Base-by-base conservation (phyloP, 2,329 filamentous ascomycete genomes). In the Cordyceps militaris region DNA sequence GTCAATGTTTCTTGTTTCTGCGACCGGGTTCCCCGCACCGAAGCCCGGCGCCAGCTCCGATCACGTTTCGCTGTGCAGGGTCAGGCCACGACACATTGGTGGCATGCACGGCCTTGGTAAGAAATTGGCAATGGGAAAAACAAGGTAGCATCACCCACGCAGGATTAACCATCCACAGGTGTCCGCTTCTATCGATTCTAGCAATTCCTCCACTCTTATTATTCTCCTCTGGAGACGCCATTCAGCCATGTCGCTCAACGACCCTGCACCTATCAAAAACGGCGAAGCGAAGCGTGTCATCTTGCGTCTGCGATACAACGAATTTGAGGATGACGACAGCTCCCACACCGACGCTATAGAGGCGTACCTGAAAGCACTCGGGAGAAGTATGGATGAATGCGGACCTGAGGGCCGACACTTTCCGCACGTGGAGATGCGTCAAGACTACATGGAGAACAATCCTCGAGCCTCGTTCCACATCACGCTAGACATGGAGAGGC, bases 161-260 rank as follows among this genome's bases (percentile, higher is more conserved):
- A n/a, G n/a, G n/a, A n/a, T n/a, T n/a, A n/a, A n/a, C n/a, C n/a
- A n/a, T n/a, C n/a, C n/a, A n/a, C n/a, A n/a, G n/a, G n/a, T n/a
- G n/a, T n/a, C n/a, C n/a, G n/a, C n/a, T n/a, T n/a, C n/a, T n/a
- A n/a, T n/a, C n/a, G n/a, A n/a, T n/a, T n/a, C n/a, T n/a, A n/a
- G n/a, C n/a, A n/a, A n/a, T n/a, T n/a, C n/a, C n/a, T n/a, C n/a
- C n/a, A n/a, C n/a, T n/a, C n/a, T n/a, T n/a, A n/a, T n/a, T n/a
- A n/a, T 73, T 74, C 60, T 65, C 74, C 16, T 46, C 43, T 19
- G 7, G 14, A 46, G 23, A 26, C 13, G 16, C 24, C 4, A 46
- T 28, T 28, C 24, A 46, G 28, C 23, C 7, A 46, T 46, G 24
- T 28, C 43, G 23, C 43, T 28, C 24, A 46, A 28, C 43, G 43